phyloP scores from a whole-genome alignment of 2,329 filamentous ascomycete genomes.

The Ploettnerulaceae sp. region DNA sequence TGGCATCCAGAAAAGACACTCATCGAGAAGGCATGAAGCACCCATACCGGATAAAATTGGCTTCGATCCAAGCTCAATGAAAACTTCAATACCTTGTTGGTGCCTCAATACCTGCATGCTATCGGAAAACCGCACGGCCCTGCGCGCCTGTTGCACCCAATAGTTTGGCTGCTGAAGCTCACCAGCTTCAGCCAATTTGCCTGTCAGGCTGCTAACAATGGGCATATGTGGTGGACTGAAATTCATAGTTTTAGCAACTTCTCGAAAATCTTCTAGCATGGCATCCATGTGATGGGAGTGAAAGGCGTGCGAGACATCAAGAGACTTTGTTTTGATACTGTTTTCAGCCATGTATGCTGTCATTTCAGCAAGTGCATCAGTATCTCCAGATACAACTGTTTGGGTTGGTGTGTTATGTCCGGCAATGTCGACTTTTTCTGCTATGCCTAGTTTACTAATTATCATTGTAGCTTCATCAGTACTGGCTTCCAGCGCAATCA shows the following conservation, averaged over 20 bases:
- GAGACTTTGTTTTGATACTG: conserved; percentile 55
- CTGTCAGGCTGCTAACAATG: conserved; percentile 63
- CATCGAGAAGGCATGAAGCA: neutral
- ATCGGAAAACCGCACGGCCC: neutral
- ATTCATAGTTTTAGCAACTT: conserved; percentile 45
- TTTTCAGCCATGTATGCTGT: conserved; percentile 43
- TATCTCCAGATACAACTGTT: conserved; percentile 63
- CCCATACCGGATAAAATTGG: neutral
- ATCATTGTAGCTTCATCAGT: conserved; percentile 39
- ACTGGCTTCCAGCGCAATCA: conserved; percentile 41
- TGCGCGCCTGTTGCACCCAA: neutral
- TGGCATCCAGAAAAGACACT: neutral
- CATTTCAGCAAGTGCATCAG: conserved; percentile 49
- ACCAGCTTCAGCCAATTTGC: conserved; percentile 53
- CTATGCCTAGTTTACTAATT: conserved; percentile 23
- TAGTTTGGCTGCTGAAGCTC: neutral
- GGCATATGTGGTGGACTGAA: conserved; percentile 53
- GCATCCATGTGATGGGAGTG: conserved; percentile 61
- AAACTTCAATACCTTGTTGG: neutral
- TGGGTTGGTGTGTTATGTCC: conserved; percentile 74
- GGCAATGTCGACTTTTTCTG: conserved; percentile 40
- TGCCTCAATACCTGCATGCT: neutral
- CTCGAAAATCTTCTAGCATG: conserved; percentile 55
- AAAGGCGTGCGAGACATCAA: conserved; percentile 64
- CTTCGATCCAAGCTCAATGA: neutral